Evolutionary conservation across 257 asterid species (phyloP).

Genomic region (Solanum ossicruentum): DNA sequence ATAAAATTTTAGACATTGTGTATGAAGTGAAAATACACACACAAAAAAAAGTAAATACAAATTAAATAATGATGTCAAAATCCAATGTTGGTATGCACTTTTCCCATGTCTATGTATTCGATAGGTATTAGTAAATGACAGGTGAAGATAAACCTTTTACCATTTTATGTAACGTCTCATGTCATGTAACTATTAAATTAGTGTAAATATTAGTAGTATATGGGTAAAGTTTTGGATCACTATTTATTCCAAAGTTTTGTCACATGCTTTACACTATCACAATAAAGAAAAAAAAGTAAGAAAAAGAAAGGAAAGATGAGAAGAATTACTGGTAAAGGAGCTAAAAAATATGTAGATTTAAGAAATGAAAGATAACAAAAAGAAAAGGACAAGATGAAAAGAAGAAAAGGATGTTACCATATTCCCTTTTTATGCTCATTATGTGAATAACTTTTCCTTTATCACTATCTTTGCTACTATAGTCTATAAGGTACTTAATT

Average conservation of each 20-base stretch:
- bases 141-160: neutral
- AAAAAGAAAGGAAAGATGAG: conserved; percentile 5
- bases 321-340: conserved; percentile 15
- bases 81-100: neutral
- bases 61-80: neutral
- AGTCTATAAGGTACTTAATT: neutral
- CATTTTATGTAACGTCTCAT: neutral
- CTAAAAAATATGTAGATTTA: neutral
- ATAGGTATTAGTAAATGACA: neutral
- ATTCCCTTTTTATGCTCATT: conserved; percentile 6
- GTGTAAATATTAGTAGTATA: neutral
- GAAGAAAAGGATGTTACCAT: conserved; percentile 13
- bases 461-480: neutral
- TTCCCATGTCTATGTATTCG: neutral
- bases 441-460: neutral
- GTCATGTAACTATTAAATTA: neutral
- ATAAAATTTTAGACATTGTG: rapidly evolving
- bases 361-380: conserved; percentile 16
- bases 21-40: neutral
- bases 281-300: conserved; percentile 11
- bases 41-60: neutral
- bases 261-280: conserved; percentile 30
- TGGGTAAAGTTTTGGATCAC: neutral
- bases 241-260: conserved; percentile 6
- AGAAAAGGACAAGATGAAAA: conserved; percentile 15